Percentiles rank a stretch among this genome's conserved stretches.
These are phyloP conservation scores for Solanum pennellii DNA, from an alignment of 257 asterid genomes.

Conservation along the genomic window DNA sequence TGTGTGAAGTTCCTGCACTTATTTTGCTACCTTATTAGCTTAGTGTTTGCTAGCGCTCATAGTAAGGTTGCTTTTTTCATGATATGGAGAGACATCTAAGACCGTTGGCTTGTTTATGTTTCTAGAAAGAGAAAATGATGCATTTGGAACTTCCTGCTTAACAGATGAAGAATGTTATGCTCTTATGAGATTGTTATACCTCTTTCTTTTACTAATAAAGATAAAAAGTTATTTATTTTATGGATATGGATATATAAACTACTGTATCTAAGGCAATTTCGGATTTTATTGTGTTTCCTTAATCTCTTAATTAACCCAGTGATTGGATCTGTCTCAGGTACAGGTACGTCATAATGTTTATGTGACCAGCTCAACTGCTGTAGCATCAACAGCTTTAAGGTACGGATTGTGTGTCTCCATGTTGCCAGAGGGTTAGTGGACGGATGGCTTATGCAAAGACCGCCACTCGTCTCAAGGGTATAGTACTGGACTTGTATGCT, in stretches of 20 bases:
- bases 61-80: neutral
- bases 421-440: slow-evolving; percentile 68
- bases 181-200: neutral
- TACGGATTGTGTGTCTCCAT: slow-evolving; percentile 25
- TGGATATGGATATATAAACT: neutral
- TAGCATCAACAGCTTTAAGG: neutral
- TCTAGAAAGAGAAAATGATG: neutral
- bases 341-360: neutral
- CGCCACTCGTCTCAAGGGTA: slow-evolving; percentile 48
- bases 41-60: neutral
- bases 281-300: neutral
- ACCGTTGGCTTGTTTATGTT: neutral
- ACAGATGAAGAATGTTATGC: neutral
- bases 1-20: neutral
- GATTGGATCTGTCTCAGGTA: neutral
- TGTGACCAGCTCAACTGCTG: neutral
- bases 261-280: neutral
- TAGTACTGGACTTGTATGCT: neutral
- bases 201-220: neutral
- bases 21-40: neutral
- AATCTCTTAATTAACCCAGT: neutral
- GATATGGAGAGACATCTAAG: neutral
- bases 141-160: neutral
- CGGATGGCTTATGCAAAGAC: slow-evolving; percentile 50
- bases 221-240: neutral